phyloP scores from a whole-genome alignment of 208 protist genomes.

The Wallacemonas sp. region DNA sequence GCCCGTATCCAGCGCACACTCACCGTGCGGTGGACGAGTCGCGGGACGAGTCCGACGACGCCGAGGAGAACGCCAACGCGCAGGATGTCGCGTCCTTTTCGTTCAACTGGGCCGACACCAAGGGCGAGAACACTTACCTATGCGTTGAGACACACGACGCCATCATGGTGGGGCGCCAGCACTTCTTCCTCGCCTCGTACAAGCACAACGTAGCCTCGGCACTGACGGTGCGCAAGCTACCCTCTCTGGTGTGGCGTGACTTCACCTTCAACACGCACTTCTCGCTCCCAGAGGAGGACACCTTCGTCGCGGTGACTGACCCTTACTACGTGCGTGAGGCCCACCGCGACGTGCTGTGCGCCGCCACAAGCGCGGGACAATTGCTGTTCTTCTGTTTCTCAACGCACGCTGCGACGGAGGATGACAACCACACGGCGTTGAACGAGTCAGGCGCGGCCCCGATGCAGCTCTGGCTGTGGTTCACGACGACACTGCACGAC shows the following conservation, averaged over 20 bases:
- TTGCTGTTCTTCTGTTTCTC: constrained; percentile 7
- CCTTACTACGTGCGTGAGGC: not conserved
- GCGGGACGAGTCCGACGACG: not conserved
- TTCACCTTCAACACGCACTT: constrained; percentile 9
- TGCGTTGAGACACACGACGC: constrained; percentile 5
- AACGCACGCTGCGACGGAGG: not conserved
- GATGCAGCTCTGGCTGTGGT: not conserved
- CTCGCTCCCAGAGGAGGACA: constrained; percentile 22
- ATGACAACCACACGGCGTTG: no score
- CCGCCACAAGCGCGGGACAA: constrained; percentile 9
- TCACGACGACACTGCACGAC: not conserved
- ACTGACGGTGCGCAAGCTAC: not conserved
- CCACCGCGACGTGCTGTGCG: not conserved
- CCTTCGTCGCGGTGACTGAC: constrained; percentile 9
- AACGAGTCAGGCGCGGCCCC: not conserved
- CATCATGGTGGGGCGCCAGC: constrained; percentile 2
- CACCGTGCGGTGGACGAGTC: no score
- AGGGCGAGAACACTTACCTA: not conserved
- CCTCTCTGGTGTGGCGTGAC: constrained; percentile 9
- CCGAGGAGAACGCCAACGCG: constrained; percentile 20
- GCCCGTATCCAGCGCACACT: not conserved
- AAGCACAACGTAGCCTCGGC: not conserved
- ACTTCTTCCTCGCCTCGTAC: constrained; percentile 16
- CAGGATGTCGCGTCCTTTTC: no score
- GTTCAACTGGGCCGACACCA: not conserved